These are phyloP conservation scores for Speleostelium caveatum DNA, from an alignment of 78 protist genomes.

Conservation along the genomic window DNA sequence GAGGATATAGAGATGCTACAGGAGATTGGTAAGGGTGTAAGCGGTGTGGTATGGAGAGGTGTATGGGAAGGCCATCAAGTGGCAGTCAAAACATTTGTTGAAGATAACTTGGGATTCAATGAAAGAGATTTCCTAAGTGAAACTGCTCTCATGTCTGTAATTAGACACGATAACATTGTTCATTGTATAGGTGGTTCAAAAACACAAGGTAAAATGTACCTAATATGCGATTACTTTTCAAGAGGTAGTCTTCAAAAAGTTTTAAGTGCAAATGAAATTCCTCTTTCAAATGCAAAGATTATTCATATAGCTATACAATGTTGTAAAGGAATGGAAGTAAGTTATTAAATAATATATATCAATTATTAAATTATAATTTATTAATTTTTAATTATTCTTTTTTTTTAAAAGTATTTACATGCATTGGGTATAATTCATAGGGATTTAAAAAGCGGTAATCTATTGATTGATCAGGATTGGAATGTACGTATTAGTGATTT, in stretches of 20 bases:
- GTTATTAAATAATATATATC: too few relatives aligned
- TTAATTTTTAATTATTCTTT: too few relatives aligned
- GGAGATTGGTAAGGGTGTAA: conserved; percentile 46
- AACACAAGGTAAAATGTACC: conserved; percentile 20
- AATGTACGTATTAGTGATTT: conserved; percentile 53
- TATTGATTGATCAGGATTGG: conserved; percentile 64
- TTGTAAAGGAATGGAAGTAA: conserved; percentile 45
- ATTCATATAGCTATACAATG: conserved; percentile 46
- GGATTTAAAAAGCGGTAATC: conserved; percentile 59
- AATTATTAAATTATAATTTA: too few relatives aligned
- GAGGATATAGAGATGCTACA: conserved; percentile 5
- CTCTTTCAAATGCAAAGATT: conserved; percentile 43
- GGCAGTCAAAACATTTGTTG: conserved; percentile 30
- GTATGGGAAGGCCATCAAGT: conserved; percentile 35
- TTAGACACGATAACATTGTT: conserved; percentile 33
- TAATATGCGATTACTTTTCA: conserved; percentile 31
- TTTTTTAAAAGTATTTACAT: too few relatives aligned
- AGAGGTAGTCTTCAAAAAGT: conserved; percentile 28
- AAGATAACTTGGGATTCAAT: conserved; percentile 38
- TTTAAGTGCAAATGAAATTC: conserved; percentile 26
- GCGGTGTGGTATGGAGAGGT: conserved; percentile 34
- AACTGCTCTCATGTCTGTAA: conserved; percentile 25
- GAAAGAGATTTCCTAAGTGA: conserved; percentile 57
- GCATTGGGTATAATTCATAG: conserved; percentile 76
- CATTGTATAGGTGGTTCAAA: conserved; percentile 56